A percentile compares a stretch with the other conserved stretches of the same genome.
phyloP scores from a whole-genome alignment of 495 filamentous ascomycete species.

The Lophiostoma macrostomum region DNA sequence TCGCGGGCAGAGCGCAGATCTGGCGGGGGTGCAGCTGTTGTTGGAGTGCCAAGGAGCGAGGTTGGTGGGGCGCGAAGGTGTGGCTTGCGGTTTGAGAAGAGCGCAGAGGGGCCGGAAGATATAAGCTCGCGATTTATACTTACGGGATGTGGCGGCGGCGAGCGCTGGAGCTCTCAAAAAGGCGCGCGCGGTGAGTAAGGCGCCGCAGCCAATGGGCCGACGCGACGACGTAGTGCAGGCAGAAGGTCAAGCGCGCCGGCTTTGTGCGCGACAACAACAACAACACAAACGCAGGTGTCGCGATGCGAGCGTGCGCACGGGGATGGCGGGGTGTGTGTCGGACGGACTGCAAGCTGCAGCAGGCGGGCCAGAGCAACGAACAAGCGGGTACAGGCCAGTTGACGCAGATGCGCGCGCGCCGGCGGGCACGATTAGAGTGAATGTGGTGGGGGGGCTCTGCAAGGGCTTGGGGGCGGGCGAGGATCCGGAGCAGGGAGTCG shows the following conservation, averaged over 20 bases:
- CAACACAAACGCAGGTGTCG: no score
- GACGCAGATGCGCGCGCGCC: neutral
- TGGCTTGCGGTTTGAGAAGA: conserved; percentile 7
- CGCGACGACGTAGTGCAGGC: conserved; percentile 17
- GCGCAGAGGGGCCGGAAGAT: conserved; percentile 8
- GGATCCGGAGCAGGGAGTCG: conserved; percentile 18
- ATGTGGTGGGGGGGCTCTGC: conserved; percentile 17
- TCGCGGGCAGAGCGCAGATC: neutral
- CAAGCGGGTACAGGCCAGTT: neutral
- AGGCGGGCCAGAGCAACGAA: neutral
- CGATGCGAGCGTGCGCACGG: no score
- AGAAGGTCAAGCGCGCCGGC: neutral
- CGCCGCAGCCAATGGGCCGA: neutral
- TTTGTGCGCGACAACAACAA: neutral
- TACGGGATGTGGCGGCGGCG: conserved; percentile 29
- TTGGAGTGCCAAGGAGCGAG: neutral
- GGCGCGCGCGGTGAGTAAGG: conserved; percentile 23
- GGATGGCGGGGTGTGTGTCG: no score
- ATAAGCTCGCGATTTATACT: conserved; percentile 8
- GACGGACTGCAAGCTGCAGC: no score
- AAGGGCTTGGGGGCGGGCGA: conserved; percentile 8
- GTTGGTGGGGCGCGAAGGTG: neutral
- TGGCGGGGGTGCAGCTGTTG: neutral
- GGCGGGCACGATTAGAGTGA: neutral
- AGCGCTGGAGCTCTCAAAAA: conserved; percentile 5